Evolutionary conservation across 805 yeast species (phyloP).

Genomic region (Suhomyces sp.): DNA sequence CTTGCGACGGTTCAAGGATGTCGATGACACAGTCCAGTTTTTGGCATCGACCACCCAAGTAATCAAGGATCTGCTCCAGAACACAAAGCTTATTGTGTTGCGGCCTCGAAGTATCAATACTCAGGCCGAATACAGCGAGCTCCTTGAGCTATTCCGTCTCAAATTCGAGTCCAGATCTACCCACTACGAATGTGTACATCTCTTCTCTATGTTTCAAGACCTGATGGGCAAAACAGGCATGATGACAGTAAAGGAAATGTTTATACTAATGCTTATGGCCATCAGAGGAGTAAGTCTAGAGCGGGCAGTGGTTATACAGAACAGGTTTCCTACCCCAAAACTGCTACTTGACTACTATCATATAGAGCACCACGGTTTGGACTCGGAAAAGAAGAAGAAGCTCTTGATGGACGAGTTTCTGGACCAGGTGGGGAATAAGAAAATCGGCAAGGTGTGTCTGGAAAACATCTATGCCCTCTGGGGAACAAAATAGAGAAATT

Average conservation of each 20-base stretch:
- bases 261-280: slow-evolving; percentile 71
- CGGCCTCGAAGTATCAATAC: slow-evolving; percentile 48
- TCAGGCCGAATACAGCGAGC: slow-evolving; percentile 48
- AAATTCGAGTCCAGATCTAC: slow-evolving; percentile 37
- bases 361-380: slow-evolving; percentile 15
- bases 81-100: slow-evolving; percentile 41
- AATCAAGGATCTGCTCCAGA: slow-evolving; percentile 37
- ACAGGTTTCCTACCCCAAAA: slow-evolving; percentile 65
- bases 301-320: slow-evolving; percentile 77
- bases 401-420: slow-evolving; percentile 32
- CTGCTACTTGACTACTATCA: slow-evolving; percentile 51
- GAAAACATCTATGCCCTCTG: slow-evolving; percentile 53
- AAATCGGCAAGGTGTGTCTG: slow-evolving; percentile 51
- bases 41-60: slow-evolving; percentile 48
- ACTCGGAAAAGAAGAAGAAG: slow-evolving; percentile 25
- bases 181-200: slow-evolving; percentile 36
- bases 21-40: slow-evolving; percentile 71
- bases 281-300: slow-evolving; percentile 80
- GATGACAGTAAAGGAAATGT: slow-evolving; percentile 73
- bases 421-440: slow-evolving; percentile 48
- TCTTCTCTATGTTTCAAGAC: slow-evolving; percentile 49
- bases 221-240: slow-evolving; percentile 67
- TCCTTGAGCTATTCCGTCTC: slow-evolving; percentile 41
- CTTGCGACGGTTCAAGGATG: slow-evolving; percentile 62
- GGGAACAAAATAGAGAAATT: slow-evolving; percentile 34